Conservation (phyloP, 345 rosid genomes). For the Nasturtium officinale region DNA sequence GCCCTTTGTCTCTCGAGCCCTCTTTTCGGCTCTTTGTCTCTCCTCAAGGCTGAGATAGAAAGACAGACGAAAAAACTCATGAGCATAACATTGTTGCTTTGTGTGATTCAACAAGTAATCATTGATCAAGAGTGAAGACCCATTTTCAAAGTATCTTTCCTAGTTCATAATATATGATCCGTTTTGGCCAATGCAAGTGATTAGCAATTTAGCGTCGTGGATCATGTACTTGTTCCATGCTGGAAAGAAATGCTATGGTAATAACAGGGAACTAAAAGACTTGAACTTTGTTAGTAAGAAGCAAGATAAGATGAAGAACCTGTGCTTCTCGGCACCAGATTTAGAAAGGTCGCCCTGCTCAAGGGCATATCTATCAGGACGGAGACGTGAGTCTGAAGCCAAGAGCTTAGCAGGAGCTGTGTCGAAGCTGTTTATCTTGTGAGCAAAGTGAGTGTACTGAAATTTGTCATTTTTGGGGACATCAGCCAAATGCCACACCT, state of each 20-base stretch:
- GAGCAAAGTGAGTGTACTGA: slow-evolving; percentile 75
- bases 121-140: background rate
- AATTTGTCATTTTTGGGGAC: slow-evolving; percentile 72
- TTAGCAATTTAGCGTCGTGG: background rate
- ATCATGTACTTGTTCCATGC: background rate
- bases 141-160: background rate
- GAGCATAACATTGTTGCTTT: slow-evolving; percentile 22
- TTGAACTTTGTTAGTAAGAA: slow-evolving; percentile 8
- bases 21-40: slow-evolving; percentile 76
- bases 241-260: background rate
- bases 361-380: slow-evolving; percentile 81
- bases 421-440: slow-evolving; percentile 78
- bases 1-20: slow-evolving; percentile 59
- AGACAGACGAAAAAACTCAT: slow-evolving; percentile 5
- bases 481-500: slow-evolving; percentile 84
- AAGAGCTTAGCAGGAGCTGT: slow-evolving; percentile 78
- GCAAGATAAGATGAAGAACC: slow-evolving; percentile 46
- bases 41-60: slow-evolving; percentile 63
- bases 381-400: slow-evolving; percentile 79
- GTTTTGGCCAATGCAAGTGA: background rate
- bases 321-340: slow-evolving; percentile 75
- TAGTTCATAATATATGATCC: background rate
- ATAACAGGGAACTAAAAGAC: background rate
- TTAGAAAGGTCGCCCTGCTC: slow-evolving; percentile 72
- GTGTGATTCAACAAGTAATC: background rate